phyloP scores from a whole-genome alignment of 257 asterid genomes.

The Fraxinus americana region DNA sequence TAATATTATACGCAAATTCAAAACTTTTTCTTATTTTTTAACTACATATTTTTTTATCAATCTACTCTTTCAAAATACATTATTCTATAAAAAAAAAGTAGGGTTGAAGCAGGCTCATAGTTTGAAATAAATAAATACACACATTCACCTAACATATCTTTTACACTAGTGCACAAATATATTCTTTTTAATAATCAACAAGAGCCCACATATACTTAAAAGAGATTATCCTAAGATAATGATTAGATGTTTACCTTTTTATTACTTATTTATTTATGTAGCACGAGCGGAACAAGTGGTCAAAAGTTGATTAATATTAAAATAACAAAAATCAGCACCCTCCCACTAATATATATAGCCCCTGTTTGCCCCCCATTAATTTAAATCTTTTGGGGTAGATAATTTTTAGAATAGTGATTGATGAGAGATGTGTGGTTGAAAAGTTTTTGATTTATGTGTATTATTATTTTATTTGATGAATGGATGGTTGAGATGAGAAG shows the following conservation, averaged over 20 bases:
- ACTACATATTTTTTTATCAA: too few relatives aligned
- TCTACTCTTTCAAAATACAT: too few relatives aligned
- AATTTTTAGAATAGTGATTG: too few relatives aligned
- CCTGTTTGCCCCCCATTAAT: too few relatives aligned
- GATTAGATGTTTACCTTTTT: constrained; percentile 44
- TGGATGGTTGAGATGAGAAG: too few relatives aligned
- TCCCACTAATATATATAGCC: neutral
- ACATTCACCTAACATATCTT: neutral
- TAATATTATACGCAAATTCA: too few relatives aligned
- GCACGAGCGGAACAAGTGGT: constrained; percentile 58
- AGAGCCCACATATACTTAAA: constrained; percentile 31
- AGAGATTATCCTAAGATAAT: constrained; percentile 46
- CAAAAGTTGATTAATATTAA: constrained; percentile 21
- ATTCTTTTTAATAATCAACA: neutral
- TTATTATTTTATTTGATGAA: too few relatives aligned
- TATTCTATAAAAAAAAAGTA: too few relatives aligned
- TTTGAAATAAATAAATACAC: neutral
- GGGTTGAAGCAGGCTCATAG: neutral
- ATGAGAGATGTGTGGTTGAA: too few relatives aligned
- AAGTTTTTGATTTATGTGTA: too few relatives aligned
- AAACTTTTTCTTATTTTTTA: too few relatives aligned
- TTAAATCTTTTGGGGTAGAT: too few relatives aligned
- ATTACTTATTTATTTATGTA: constrained; percentile 24
- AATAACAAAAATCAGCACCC: neutral
- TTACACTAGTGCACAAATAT: neutral